A percentile compares a stretch with the other conserved stretches of the same genome.
phyloP scores from a whole-genome alignment of 148 eudicot species.

The Arctostaphylos glauca region DNA sequence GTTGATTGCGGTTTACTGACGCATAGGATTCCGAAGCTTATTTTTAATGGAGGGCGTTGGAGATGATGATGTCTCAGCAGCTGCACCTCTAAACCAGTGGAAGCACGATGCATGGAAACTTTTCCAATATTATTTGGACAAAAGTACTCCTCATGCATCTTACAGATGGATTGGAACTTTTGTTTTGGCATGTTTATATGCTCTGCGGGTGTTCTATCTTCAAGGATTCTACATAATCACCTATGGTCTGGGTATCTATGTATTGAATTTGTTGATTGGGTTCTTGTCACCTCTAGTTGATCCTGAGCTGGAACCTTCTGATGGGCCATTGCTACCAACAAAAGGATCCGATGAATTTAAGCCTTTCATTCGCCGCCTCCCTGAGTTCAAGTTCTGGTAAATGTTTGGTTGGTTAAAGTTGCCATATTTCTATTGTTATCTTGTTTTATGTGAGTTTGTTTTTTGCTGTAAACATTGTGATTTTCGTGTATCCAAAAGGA shows the following conservation, averaged over 20 bases:
- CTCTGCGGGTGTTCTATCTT: constrained; percentile 54
- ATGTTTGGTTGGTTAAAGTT: not conserved
- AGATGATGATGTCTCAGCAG: constrained; percentile 25
- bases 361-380: constrained; percentile 87
- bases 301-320: constrained; percentile 67
- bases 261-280: constrained; percentile 73
- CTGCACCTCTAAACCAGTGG: constrained; percentile 39
- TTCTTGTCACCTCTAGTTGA: constrained; percentile 85
- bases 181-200: constrained; percentile 46
- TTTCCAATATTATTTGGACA: constrained; percentile 69
- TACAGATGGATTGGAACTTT: constrained; percentile 73
- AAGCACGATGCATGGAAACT: constrained; percentile 48
- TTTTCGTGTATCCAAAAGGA: not conserved
- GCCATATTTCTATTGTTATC: not conserved
- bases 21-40: constrained; percentile 29
- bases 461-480: not conserved
- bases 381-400: constrained; percentile 88
- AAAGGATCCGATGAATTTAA: constrained; percentile 89
- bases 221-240: constrained; percentile 72
- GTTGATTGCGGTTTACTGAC: constrained; percentile 25
- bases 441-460: not conserved
- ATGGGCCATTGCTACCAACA: constrained; percentile 71
- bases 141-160: constrained; percentile 67
- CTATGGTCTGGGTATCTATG: constrained; percentile 76
- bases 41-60: constrained; percentile 56